Percentiles rank a stretch among this genome's conserved stretches.
phyloP scores from a whole-genome alignment of 768 basidiomycete species.

The Auricularia cornea region DNA sequence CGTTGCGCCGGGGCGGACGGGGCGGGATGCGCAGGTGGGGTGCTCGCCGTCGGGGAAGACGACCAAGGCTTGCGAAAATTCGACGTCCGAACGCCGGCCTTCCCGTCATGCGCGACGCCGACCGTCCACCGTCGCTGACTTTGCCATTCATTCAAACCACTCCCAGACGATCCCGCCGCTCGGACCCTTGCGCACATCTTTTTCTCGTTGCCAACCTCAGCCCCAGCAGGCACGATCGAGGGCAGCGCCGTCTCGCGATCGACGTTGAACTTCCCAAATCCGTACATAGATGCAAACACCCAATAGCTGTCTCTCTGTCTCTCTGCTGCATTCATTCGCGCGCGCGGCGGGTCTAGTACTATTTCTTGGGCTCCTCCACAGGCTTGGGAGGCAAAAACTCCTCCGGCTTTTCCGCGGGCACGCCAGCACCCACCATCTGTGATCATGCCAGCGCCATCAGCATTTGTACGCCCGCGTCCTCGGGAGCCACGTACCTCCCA shows the following conservation, averaged over 20 bases:
- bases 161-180: too few species aligned
- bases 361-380: not conserved
- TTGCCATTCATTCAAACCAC: too few species aligned
- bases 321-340: too few species aligned
- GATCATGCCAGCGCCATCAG: not conserved
- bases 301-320: too few species aligned
- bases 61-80: not conserved
- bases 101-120: not conserved
- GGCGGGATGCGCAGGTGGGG: not conserved
- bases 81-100: not conserved
- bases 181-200: too few species aligned
- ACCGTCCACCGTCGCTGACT: not conserved
- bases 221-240: too few species aligned
- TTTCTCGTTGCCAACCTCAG: too few species aligned
- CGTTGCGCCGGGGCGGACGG: too few species aligned
- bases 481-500: slow-evolving; percentile 69
- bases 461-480: not conserved
- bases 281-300: too few species aligned
- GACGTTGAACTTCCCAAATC: too few species aligned
- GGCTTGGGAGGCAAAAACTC: not conserved
- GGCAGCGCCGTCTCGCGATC: too few species aligned
- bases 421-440: not conserved
- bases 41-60: not conserved
- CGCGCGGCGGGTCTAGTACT: too few species aligned
- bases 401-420: not conserved